phyloP scores from a whole-genome alignment of 495 filamentous ascomycete genomes.

The Halenospora varia region DNA sequence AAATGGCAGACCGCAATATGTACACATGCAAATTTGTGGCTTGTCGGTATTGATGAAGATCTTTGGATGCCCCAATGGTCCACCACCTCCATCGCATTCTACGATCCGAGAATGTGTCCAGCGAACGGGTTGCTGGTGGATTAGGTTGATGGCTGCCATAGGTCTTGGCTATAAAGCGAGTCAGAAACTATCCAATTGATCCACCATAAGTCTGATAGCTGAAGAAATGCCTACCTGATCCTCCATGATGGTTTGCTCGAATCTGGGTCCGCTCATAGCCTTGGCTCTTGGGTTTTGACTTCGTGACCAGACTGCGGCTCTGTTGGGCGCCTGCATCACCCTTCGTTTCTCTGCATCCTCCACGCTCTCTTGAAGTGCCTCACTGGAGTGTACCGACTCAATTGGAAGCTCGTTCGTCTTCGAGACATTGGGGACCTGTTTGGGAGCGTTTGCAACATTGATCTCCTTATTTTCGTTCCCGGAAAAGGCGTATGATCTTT shows the following conservation, averaged over 20 bases:
- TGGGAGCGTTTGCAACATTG: slow-evolving; percentile 47
- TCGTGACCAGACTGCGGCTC: slow-evolving; percentile 70
- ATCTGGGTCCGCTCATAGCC: slow-evolving; percentile 90
- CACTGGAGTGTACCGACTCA: slow-evolving; percentile 22
- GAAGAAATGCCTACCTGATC: slow-evolving; percentile 64
- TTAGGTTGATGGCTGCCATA: slow-evolving; percentile 85
- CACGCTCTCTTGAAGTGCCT: slow-evolving; percentile 48
- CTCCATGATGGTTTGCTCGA: slow-evolving; percentile 93
- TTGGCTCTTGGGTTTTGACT: slow-evolving; percentile 74
- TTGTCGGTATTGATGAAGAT: slow-evolving; percentile 99
- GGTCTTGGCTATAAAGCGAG: slow-evolving; percentile 65
- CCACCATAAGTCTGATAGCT: not conserved
- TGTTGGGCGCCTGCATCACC: slow-evolving; percentile 81
- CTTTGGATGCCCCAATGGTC: slow-evolving; percentile 82
- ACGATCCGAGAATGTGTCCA: slow-evolving; percentile 82
- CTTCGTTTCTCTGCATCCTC: slow-evolving; percentile 57
- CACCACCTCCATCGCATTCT: slow-evolving; percentile 90
- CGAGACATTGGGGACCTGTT: slow-evolving; percentile 43
- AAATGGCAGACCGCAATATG: slow-evolving; percentile 92
- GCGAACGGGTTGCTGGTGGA: slow-evolving; percentile 90
- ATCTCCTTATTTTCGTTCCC: slow-evolving; percentile 35
- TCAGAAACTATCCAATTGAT: slow-evolving; percentile 10
- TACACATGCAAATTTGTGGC: slow-evolving; percentile 84
- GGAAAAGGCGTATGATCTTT: slow-evolving; percentile 40
- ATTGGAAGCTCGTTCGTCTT: slow-evolving; percentile 56